Percentiles rank a stretch among this genome's conserved stretches.
Evolutionary conservation across 768 basidiomycete genomes (phyloP).

Genomic region (Kwoniella sp.): DNA sequence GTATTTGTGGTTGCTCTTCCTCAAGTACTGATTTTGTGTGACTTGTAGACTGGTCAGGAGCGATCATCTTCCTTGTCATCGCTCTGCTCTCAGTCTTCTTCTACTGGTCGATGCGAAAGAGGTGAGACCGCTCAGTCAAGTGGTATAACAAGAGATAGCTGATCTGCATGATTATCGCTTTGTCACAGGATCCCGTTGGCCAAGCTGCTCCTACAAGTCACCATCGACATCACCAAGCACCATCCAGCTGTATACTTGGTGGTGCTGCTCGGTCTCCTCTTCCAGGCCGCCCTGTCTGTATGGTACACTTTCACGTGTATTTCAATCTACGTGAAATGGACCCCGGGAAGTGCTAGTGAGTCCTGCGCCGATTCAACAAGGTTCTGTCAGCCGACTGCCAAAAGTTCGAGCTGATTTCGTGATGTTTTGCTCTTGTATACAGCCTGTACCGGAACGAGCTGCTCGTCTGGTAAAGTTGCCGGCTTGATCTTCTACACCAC

Average conservation of each 20-base stretch:
- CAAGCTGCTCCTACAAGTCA: conserved; percentile 74
- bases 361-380: conserved; percentile 25
- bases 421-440: neutral
- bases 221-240: conserved; percentile 82
- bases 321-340: conserved; percentile 74
- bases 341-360: conserved; percentile 73
- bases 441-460: conserved; percentile 59
- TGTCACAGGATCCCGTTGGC: conserved; percentile 74
- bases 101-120: conserved; percentile 62
- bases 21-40: conserved; percentile 2
- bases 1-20: neutral
- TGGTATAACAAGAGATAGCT: too few species aligned
- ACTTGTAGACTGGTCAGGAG: conserved; percentile 64
- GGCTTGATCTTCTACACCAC: conserved; percentile 76
- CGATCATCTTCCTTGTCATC: conserved; percentile 80
- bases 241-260: conserved; percentile 79
- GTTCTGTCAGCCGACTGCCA: conserved; percentile 36
- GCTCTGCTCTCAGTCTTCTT: conserved; percentile 73
- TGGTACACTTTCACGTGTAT: conserved; percentile 79
- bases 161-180: neutral
- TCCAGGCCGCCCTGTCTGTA: conserved; percentile 73
- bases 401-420: neutral
- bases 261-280: conserved; percentile 68
- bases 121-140: conserved; percentile 55
- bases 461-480: conserved; percentile 74